These are phyloP conservation scores for Cercophora samala DNA, from an alignment of 495 filamentous ascomycete species.

Conservation along the genomic window DNA sequence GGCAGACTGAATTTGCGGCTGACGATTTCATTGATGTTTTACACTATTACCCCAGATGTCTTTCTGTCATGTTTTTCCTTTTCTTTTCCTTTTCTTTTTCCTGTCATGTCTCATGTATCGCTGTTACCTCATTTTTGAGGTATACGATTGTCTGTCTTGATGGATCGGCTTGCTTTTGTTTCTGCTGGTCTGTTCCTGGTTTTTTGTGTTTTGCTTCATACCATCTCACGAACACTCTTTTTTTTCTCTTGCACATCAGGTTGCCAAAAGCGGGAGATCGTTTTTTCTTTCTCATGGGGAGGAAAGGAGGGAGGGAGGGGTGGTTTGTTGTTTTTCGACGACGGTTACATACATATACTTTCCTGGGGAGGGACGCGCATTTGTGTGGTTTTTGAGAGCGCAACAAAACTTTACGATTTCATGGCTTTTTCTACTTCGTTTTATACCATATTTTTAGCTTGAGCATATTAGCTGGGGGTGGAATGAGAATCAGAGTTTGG, in stretches of 20 bases:
- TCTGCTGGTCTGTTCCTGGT: background rate
- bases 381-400: background rate
- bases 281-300: background rate
- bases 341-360: background rate
- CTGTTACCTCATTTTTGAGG: background rate
- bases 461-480: background rate
- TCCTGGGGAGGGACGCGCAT: background rate
- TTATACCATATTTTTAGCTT: constrained; percentile 3
- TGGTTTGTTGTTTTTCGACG: background rate
- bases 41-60: background rate
- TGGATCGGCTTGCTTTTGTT: background rate
- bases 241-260: constrained; percentile 13
- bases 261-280: background rate
- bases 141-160: background rate
- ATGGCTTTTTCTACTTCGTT: background rate
- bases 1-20: constrained; percentile 7
- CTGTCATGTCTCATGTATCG: constrained; percentile 8
- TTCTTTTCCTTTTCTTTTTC: constrained; percentile 4
- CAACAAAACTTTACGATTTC: background rate
- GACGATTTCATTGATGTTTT: constrained; percentile 7
- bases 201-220: background rate
- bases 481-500: background rate
- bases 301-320: background rate
- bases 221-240: background rate
- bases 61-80: constrained; percentile 13